Conservation (phyloP, 495 filamentous ascomycete genomes). For the Penicillium taxi region DNA sequence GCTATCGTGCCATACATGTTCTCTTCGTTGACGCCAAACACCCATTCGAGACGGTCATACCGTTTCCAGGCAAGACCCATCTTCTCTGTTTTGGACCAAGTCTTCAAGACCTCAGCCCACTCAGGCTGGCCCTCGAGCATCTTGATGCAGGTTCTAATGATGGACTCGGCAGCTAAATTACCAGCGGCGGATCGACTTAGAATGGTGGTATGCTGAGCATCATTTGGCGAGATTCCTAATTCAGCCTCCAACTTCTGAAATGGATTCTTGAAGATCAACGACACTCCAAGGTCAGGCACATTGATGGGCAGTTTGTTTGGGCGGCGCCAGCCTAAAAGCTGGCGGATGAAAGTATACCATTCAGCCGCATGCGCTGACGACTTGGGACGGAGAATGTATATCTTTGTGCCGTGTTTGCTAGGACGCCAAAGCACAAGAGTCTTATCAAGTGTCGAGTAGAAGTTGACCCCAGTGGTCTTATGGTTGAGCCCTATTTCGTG, state of each 20-base stretch:
- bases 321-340: slow-evolving; percentile 52
- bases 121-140: slow-evolving; percentile 52
- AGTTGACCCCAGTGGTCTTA: slow-evolving; percentile 51
- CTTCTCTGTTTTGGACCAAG: slow-evolving; percentile 53
- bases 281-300: slow-evolving; percentile 61
- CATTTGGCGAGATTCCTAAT: slow-evolving; percentile 29
- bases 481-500: slow-evolving; percentile 50
- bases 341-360: slow-evolving; percentile 67
- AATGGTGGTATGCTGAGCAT: slow-evolving; percentile 32
- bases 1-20: slow-evolving; percentile 70
- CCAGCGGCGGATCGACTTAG: slow-evolving; percentile 44
- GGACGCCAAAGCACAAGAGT: slow-evolving; percentile 61
- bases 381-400: slow-evolving; percentile 60
- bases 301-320: slow-evolving; percentile 54
- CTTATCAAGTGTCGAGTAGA: slow-evolving; percentile 67
- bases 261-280: slow-evolving; percentile 53
- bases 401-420: slow-evolving; percentile 47
- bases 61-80: slow-evolving; percentile 72
- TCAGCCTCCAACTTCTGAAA: slow-evolving; percentile 49
- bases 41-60: slow-evolving; percentile 70
- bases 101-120: slow-evolving; percentile 54
- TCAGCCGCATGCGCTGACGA: slow-evolving; percentile 59
- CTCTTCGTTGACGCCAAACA: slow-evolving; percentile 60
- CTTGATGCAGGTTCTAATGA: slow-evolving; percentile 51
- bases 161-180: slow-evolving; percentile 44